Percentiles rank a stretch among this genome's conserved stretches.
Evolutionary conservation across 805 yeast genomes (phyloP).

Genomic region (Pichia deserticola): DNA sequence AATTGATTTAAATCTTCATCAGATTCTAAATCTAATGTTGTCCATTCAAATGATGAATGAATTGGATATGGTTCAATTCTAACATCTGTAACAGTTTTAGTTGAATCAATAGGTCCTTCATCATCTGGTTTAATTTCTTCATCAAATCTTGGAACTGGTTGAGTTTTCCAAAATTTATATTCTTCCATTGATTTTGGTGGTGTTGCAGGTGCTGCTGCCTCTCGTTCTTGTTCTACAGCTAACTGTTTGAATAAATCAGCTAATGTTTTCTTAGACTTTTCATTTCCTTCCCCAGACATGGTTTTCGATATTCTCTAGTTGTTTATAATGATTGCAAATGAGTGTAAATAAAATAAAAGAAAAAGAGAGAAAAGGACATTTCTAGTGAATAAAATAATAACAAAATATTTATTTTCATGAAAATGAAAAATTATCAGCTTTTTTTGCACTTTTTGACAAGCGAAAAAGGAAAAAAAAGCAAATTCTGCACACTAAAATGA

Average conservation of each 20-base stretch:
- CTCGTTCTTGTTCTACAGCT: conserved; percentile 40
- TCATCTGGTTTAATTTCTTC: conserved; percentile 48
- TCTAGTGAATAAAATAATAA: too few relatives aligned
- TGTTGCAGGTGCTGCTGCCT: conserved; percentile 40
- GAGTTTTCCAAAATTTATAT: conserved; percentile 96
- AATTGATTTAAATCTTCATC: conserved; percentile 63
- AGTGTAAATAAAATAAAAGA: too few relatives aligned
- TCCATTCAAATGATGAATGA: conserved; percentile 83
- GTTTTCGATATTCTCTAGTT: too few relatives aligned
- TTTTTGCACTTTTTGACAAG: too few relatives aligned
- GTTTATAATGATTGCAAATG: too few relatives aligned
- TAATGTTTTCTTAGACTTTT: conserved; percentile 30
- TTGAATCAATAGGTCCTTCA: conserved; percentile 77
- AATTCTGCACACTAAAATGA: too few relatives aligned
- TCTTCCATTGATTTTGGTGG: conserved; percentile 74
- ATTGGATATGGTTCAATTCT: conserved; percentile 65
- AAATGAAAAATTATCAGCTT: too few relatives aligned
- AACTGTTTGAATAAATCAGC: conserved; percentile 54
- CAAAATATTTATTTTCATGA: too few relatives aligned
- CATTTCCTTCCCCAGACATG: background rate
- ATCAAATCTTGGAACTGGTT: conserved; percentile 81
- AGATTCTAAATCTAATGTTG: conserved; percentile 56
- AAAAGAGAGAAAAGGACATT: too few relatives aligned
- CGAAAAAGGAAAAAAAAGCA: too few relatives aligned
- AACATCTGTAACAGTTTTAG: conserved; percentile 64